These are phyloP conservation scores for Fusarium bulbicola DNA, from an alignment of 2,329 filamentous ascomycete genomes.

Conservation along the genomic window DNA sequence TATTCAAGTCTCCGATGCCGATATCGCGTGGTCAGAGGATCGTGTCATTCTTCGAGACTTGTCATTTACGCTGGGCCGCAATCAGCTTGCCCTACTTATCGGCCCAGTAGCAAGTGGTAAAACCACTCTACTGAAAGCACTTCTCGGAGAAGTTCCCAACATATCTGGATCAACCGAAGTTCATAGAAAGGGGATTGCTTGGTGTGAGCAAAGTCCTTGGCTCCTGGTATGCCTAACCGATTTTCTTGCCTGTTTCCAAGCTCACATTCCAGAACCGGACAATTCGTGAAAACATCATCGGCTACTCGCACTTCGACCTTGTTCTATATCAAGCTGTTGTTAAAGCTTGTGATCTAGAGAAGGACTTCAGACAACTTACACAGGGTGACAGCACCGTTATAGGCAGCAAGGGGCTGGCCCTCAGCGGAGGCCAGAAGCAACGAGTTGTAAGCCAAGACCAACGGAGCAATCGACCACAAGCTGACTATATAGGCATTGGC, in stretches of 20 bases:
- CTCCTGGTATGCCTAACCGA: conserved; percentile 34
- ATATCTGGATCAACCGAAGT: conserved; percentile 33
- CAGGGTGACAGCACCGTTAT: conserved; percentile 51
- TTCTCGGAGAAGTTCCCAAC: conserved; percentile 47
- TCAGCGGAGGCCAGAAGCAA: conserved; percentile 59
- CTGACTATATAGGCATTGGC: conserved; percentile 46
- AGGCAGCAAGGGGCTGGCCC: conserved; percentile 55
- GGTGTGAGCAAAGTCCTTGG: conserved; percentile 50
- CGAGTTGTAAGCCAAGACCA: conserved; percentile 45
- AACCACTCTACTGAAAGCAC: conserved; percentile 53
- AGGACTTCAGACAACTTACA: conserved; percentile 46
- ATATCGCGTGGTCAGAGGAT: conserved; percentile 49
- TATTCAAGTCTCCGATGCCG: conserved; percentile 38
- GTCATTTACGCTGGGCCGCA: conserved; percentile 44
- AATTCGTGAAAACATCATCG: conserved; percentile 49
- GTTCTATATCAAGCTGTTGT: conserved; percentile 40
- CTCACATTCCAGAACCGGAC: conserved; percentile 43
- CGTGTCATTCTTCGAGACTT: conserved; percentile 44
- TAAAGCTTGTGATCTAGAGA: conserved; percentile 46
- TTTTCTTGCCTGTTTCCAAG: neutral
- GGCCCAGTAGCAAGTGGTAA: conserved; percentile 58
- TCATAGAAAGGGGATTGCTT: conserved; percentile 31
- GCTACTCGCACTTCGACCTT: conserved; percentile 40
- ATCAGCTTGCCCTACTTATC: conserved; percentile 51
- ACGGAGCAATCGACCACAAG: neutral